Conservation (phyloP, 371 early-diverging fungal species). For the Ordospora colligata region DNA sequence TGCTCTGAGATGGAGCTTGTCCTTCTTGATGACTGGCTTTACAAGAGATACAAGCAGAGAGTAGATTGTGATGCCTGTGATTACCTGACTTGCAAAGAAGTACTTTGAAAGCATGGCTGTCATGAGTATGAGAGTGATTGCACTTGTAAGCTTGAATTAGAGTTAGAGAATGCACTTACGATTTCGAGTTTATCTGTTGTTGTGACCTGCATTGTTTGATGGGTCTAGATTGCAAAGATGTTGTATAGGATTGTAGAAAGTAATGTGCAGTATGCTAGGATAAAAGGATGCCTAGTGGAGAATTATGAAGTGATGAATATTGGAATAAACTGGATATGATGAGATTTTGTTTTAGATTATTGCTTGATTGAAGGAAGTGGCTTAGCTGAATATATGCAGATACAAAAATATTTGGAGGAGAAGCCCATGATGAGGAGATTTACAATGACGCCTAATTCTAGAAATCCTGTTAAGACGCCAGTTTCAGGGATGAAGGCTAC, state of each 20-base stretch:
- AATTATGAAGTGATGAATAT: no score
- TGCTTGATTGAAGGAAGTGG: no score
- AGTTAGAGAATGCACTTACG: conserved; percentile 12
- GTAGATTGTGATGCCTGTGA: neutral
- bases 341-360: no score
- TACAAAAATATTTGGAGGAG: no score
- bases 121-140: neutral
- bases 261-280: no score
- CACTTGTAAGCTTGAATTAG: conserved; percentile 2
- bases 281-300: no score
- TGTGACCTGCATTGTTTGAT: no score
- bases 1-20: neutral
- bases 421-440: conserved; percentile 39
- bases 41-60: neutral
- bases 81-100: conserved; percentile 19
- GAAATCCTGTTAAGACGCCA: conserved; percentile 21
- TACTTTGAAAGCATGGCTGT: neutral
- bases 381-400: no score
- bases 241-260: no score
- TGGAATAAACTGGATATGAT: no score
- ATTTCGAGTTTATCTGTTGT: conserved; percentile 25
- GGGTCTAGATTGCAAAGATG: no score
- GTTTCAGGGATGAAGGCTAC: neutral
- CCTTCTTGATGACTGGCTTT: conserved; percentile 1
- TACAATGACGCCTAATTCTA: conserved; percentile 45